Percentiles rank a stretch among this genome's conserved stretches.
Conservation (phyloP, 345 rosid genomes). For the Salix koriyanagi region DNA sequence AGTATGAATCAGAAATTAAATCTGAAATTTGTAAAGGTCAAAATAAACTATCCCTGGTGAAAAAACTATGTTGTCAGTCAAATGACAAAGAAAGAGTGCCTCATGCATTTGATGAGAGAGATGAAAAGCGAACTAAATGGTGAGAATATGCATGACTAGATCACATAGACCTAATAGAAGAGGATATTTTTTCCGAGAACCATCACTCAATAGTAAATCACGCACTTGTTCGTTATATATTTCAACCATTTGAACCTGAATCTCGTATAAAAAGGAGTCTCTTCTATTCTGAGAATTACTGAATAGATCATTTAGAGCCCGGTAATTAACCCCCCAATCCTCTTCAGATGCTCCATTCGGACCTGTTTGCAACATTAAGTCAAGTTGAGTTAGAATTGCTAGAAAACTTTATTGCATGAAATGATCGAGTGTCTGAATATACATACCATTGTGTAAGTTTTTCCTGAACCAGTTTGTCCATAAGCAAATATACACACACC, state of each 20-base stretch:
- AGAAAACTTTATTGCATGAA: not conserved
- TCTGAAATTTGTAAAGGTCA: not conserved
- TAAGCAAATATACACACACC: constrained; percentile 93
- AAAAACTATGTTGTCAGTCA: not conserved
- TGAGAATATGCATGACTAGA: not conserved
- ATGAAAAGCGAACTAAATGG: not conserved
- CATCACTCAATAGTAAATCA: constrained; percentile 52
- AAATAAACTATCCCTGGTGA: not conserved
- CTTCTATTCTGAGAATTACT: constrained; percentile 54
- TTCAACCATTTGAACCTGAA: constrained; percentile 85
- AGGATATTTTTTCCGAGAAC: constrained; percentile 85
- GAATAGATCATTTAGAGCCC: constrained; percentile 82
- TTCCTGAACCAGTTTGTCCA: constrained; percentile 99
- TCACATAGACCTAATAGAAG: not conserved
- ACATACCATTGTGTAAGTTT: constrained; percentile 86
- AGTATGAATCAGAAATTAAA: not conserved
- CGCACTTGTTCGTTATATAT: constrained; percentile 91
- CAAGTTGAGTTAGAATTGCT: constrained; percentile 2
- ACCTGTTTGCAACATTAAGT: constrained; percentile 51
- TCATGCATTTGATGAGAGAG: not conserved
- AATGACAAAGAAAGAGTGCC: not conserved
- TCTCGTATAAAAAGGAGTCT: constrained; percentile 47
- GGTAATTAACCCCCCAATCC: constrained; percentile 84
- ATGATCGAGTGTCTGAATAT: too few relatives aligned
- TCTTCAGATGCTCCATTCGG: constrained; percentile 59